These are phyloP conservation scores for Tephrocybe sp. DNA, from an alignment of 768 basidiomycete genomes.

Conservation along the genomic window DNA sequence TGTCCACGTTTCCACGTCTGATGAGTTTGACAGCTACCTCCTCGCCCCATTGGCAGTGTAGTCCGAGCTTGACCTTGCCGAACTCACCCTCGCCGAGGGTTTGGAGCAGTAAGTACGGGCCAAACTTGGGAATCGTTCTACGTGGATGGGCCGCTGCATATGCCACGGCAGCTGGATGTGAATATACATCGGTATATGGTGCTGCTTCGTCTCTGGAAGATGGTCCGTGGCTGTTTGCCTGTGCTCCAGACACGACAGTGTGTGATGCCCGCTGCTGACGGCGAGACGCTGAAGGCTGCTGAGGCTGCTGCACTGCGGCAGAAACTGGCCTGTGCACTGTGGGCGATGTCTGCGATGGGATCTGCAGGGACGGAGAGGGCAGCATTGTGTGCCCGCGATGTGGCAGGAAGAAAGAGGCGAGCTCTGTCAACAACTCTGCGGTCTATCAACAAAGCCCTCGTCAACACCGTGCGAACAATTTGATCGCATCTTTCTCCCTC, in stretches of 20 bases:
- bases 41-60: conserved; percentile 91
- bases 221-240: conserved; percentile 23
- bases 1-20: conserved; percentile 88
- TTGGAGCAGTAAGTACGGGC: conserved; percentile 92
- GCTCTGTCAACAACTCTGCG: conserved; percentile 3
- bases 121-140: conserved; percentile 89
- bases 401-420: conserved; percentile 1
- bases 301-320: conserved; percentile 51
- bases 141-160: conserved; percentile 80
- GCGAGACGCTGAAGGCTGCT: conserved; percentile 36
- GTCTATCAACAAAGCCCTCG: conserved; percentile 9
- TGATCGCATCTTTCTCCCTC: conserved; percentile 8
- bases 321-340: conserved; percentile 59
- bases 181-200: conserved; percentile 70
- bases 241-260: conserved; percentile 52
- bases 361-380: conserved; percentile 27
- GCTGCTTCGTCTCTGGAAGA: conserved; percentile 43
- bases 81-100: conserved; percentile 98
- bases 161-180: conserved; percentile 82
- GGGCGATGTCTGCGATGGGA: conserved; percentile 29
- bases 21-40: conserved; percentile 99
- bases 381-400: conserved; percentile 14
- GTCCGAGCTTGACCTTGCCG: conserved; percentile 97
- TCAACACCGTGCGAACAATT: conserved; percentile 9
- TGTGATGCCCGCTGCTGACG: conserved; percentile 74